Conservation (phyloP, 257 asterid species). For the Solanum appendiculatum region DNA sequence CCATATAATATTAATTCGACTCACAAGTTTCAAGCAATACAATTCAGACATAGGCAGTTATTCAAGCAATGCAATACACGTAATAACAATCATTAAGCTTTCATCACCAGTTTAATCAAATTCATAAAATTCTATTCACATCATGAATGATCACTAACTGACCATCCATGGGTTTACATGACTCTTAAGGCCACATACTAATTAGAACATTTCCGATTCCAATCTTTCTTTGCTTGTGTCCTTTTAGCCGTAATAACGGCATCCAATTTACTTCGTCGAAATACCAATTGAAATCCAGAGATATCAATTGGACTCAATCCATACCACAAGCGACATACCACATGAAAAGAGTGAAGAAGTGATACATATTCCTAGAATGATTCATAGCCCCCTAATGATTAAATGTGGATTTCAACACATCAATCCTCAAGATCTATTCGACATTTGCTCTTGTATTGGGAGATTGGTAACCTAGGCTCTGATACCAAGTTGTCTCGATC, state of each 20-base stretch:
- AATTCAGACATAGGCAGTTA: neutral
- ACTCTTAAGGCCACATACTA: neutral
- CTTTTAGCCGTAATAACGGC: neutral
- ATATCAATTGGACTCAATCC: too few relatives aligned
- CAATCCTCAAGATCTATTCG: neutral
- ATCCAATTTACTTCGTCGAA: too few relatives aligned
- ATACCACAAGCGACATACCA: neutral
- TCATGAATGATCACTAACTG: neutral
- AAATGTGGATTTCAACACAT: neutral
- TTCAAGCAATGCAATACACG: neutral
- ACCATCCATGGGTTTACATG: neutral
- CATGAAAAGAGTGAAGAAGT: neutral
- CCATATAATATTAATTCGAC: neutral
- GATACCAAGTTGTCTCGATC: neutral
- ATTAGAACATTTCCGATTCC: neutral
- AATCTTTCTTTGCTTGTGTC: neutral
- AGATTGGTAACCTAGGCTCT: neutral
- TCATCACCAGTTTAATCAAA: neutral
- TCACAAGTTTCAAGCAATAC: neutral
- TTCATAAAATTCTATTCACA: too few relatives aligned
- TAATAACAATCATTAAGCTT: neutral
- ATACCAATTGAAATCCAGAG: neutral
- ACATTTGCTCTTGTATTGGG: neutral
- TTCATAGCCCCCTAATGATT: neutral
- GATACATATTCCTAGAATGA: too few relatives aligned